These are phyloP conservation scores for Scorias spongiosa DNA, from an alignment of 2,329 filamentous ascomycete genomes.

Conservation along the genomic window DNA sequence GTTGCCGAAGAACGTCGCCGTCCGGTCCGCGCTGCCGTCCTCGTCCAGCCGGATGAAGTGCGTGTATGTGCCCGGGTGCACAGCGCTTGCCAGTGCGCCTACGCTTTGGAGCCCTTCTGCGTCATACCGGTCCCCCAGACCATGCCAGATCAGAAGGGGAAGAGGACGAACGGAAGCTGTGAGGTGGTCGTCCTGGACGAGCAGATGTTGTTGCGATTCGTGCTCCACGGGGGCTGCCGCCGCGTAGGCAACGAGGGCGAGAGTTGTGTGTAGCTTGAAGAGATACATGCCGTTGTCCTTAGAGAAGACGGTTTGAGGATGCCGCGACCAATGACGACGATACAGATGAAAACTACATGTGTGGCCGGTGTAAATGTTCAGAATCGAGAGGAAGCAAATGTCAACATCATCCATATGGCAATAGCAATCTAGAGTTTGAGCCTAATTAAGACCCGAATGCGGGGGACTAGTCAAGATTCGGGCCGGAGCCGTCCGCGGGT, in stretches of 20 bases:
- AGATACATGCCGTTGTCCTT: slow-evolving; percentile 3
- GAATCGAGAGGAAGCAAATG: slow-evolving; percentile 1
- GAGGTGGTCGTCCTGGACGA: neutral
- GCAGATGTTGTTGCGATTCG: slow-evolving; percentile 1
- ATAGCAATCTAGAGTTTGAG: neutral
- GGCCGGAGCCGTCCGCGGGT: neutral
- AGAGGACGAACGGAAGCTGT: slow-evolving; percentile 37
- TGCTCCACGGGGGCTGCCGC: slow-evolving; percentile 1
- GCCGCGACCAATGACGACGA: no score
- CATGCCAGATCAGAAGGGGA: slow-evolving; percentile 92
- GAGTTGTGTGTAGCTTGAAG: slow-evolving; percentile 7
- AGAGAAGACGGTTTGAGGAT: no score
- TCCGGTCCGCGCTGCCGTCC: slow-evolving; percentile 53
- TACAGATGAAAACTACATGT: no score
- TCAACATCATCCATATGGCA: neutral
- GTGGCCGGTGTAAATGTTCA: no score
- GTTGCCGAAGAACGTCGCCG: slow-evolving; percentile 83
- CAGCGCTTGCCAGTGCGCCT: slow-evolving; percentile 52
- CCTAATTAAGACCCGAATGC: neutral
- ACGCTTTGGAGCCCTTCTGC: slow-evolving; percentile 59
- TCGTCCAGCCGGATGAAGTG: slow-evolving; percentile 62
- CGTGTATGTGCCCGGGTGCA: slow-evolving; percentile 71
- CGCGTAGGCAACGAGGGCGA: slow-evolving; percentile 4
- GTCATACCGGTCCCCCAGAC: slow-evolving; percentile 59
- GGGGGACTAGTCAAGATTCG: neutral